Base-by-base conservation (phyloP, 148 eudicot genomes). In the Suaeda aralocaspica region DNA sequence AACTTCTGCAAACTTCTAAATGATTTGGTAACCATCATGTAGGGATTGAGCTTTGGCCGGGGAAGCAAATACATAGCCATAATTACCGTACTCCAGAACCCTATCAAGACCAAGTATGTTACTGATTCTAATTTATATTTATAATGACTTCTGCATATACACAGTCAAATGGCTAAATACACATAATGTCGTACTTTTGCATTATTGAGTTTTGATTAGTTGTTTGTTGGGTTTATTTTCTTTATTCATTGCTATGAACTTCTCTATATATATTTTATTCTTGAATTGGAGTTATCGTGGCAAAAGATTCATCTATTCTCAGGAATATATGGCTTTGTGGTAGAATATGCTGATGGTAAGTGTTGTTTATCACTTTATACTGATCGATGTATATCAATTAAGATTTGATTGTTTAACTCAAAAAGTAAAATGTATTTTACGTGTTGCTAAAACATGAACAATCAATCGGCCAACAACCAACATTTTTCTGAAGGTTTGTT, bases 11-110 rank as follows among this genome's bases (percentile, higher is more conserved):
- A 30, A 10, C 16, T 59, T 59, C 16, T 15, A 7, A 26, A 15
- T 55, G 18, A 57, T 26, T 26, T 57, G 34, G 59, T 21, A 59
- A 51, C 1, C 28, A 26, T 41, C 46, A 34, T 70, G 48, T 73
- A 90, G 96, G 98, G 13, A 80, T 87, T 66, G 86, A 87, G 46
- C 71, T 7, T 42, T 93, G 98, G 98, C 98, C 98, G 2, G 98
- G 98, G 44, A 76, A 64, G 74, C 92, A 90, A 75, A 80, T 84
- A 68, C 96, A 88, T 65, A 93, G 95, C 79, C 95, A 93, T 87
- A 93, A 88, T 70, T 93, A 90, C 80, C 94, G 98, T 33, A 62
- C 77, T 64, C 96, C 92, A 31, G 87, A 92, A 15, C 82, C 90
- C 56, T 93, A 81, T 52, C 80, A 50, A 70, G 83, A 87, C 64